These are phyloP conservation scores for Oldenlandia corymbosa DNA, from an alignment of 257 asterid species.

Conservation along the genomic window DNA sequence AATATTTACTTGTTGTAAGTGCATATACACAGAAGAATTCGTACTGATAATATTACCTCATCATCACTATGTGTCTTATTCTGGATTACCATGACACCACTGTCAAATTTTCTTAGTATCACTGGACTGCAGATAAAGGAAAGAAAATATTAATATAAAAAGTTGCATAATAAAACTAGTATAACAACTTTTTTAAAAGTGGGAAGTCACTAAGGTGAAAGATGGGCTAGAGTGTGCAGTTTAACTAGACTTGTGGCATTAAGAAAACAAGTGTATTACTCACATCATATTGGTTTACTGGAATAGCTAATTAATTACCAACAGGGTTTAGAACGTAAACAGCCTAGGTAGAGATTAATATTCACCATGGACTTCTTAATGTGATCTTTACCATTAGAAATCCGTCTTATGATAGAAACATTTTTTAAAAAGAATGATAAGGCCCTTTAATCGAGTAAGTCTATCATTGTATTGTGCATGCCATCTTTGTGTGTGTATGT, in stretches of 20 bases:
- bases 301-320: constrained; percentile 4
- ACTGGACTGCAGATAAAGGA: constrained; percentile 51
- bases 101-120: constrained; percentile 92
- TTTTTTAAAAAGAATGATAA: not conserved
- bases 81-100: constrained; percentile 96
- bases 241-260: not conserved
- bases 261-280: not conserved
- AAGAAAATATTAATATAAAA: not conserved
- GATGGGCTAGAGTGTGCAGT: not conserved
- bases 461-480: not conserved
- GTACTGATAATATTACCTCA: constrained; percentile 48
- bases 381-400: not conserved
- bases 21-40: not conserved
- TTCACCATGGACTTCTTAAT: not conserved
- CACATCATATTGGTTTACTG: not conserved
- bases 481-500: not conserved
- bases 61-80: constrained; percentile 83
- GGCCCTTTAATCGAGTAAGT: not conserved
- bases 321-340: not conserved
- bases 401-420: not conserved
- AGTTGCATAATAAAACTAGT: not conserved
- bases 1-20: not conserved
- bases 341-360: not conserved
- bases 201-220: not conserved
- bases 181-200: not conserved